Evolutionary conservation across 352 stramenopile genomes (phyloP).

Genomic region (Pelagophyceae sp.): DNA sequence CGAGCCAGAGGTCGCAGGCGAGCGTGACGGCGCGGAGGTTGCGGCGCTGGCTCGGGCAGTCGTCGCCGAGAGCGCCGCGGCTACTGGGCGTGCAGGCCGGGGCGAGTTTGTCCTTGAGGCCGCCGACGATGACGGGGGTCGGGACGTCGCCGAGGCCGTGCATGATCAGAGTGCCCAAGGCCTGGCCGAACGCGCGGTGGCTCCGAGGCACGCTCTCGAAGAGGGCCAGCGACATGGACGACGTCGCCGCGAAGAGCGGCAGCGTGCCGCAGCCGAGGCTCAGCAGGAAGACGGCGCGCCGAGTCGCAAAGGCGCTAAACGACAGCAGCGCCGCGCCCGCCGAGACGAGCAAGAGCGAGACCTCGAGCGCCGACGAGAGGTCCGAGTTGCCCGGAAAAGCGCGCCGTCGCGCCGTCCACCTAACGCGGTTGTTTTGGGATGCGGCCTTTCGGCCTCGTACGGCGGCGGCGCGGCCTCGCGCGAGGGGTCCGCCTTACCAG

Average conservation of each 20-base stretch:
- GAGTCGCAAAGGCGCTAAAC: conserved; percentile 48
- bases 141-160: conserved; percentile 86
- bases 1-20: not conserved
- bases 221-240: conserved; percentile 66
- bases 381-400: not conserved
- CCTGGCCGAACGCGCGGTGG: conserved; percentile 73
- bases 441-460: too few relatives aligned
- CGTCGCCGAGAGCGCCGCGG: conserved; percentile 32
- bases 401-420: too few relatives aligned
- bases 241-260: conserved; percentile 59
- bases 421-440: too few relatives aligned
- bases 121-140: conserved; percentile 77
- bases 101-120: conserved; percentile 80
- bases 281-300: conserved; percentile 51
- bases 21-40: not conserved
- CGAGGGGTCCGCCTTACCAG: too few relatives aligned
- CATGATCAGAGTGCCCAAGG: conserved; percentile 75
- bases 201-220: conserved; percentile 32
- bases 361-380: conserved; percentile 20
- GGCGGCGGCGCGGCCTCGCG: too few relatives aligned
- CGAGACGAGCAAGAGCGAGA: conserved; percentile 43
- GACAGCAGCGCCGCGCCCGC: conserved; percentile 47
- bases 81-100: conserved; percentile 52
- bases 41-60: not conserved
- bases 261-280: conserved; percentile 59